phyloP scores from a whole-genome alignment of 176 grass and related monocot species.

The Puccinellia tenuiflora region DNA sequence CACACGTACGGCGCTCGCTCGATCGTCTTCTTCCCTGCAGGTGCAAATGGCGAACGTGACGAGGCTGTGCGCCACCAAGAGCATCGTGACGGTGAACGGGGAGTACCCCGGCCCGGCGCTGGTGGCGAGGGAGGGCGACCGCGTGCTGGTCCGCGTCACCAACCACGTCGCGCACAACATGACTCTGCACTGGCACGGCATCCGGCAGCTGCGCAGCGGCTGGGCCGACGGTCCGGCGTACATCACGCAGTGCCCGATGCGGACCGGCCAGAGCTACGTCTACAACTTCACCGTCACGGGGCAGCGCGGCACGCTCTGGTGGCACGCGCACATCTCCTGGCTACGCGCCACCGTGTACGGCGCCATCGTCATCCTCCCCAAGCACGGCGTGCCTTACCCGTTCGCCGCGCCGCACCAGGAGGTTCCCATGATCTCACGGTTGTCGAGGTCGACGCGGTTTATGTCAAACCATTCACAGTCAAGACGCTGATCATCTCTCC shows the following conservation, averaged over 20 bases:
- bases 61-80: constrained; percentile 37
- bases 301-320: constrained; percentile 54
- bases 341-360: constrained; percentile 43
- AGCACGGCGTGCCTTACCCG: constrained; percentile 8
- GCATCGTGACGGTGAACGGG: constrained; percentile 63
- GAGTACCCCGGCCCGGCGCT: constrained; percentile 52
- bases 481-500: constrained; percentile 23
- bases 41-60: constrained; percentile 16
- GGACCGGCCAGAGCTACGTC: constrained; percentile 29
- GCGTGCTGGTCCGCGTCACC: constrained; percentile 34
- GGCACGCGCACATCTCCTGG: constrained; percentile 51
- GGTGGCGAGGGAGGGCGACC: constrained; percentile 42
- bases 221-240: constrained; percentile 67
- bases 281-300: constrained; percentile 43
- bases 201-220: constrained; percentile 39
- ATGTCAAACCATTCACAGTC: constrained; percentile 27
- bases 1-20: neutral
- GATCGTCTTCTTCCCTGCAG: neutral
- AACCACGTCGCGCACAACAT: constrained; percentile 47
- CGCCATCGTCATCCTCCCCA: constrained; percentile 43
- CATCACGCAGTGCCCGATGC: constrained; percentile 60
- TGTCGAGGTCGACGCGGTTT: constrained; percentile 41
- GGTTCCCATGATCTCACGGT: constrained; percentile 36
- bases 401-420: constrained; percentile 21
- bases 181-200: constrained; percentile 62